A percentile compares a stretch with the other conserved stretches of the same genome.
Evolutionary conservation across 768 basidiomycete species (phyloP).

Genomic region (Amylocystis lapponica): DNA sequence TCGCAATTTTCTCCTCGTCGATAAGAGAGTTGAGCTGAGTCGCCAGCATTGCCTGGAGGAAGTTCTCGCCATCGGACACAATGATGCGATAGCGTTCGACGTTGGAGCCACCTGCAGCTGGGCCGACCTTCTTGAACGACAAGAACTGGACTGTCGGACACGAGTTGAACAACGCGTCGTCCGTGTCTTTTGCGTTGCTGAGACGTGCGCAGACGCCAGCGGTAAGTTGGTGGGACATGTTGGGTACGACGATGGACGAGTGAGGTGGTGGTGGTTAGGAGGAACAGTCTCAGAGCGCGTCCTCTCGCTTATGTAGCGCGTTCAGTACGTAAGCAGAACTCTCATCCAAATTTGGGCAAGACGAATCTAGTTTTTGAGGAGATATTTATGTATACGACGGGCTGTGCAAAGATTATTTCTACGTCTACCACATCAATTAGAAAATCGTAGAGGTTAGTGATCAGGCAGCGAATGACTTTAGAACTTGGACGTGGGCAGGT

Average conservation of each 20-base stretch:
- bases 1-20: constrained; percentile 52
- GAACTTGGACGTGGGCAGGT: constrained; percentile 56
- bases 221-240: constrained; percentile 41
- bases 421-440: too few species aligned
- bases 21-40: constrained; percentile 83
- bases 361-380: too few species aligned
- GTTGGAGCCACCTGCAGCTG: constrained; percentile 25
- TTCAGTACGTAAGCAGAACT: too few species aligned
- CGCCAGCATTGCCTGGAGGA: constrained; percentile 91
- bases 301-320: too few species aligned
- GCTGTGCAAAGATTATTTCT: too few species aligned
- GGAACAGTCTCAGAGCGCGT: too few species aligned
- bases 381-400: too few species aligned
- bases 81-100: constrained; percentile 73
- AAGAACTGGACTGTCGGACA: constrained; percentile 70
- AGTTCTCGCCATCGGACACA: constrained; percentile 83
- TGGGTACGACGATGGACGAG: constrained; percentile 6
- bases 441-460: too few species aligned
- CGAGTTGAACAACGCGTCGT: constrained; percentile 25
- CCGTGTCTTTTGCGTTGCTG: constrained; percentile 37
- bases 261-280: too few species aligned
- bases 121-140: constrained; percentile 71
- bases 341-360: too few species aligned
- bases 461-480: too few species aligned
- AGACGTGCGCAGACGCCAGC: constrained; percentile 52